Evolutionary conservation across 2,329 filamentous ascomycete genomes (phyloP).

Genomic region (Phoma sp.): DNA sequence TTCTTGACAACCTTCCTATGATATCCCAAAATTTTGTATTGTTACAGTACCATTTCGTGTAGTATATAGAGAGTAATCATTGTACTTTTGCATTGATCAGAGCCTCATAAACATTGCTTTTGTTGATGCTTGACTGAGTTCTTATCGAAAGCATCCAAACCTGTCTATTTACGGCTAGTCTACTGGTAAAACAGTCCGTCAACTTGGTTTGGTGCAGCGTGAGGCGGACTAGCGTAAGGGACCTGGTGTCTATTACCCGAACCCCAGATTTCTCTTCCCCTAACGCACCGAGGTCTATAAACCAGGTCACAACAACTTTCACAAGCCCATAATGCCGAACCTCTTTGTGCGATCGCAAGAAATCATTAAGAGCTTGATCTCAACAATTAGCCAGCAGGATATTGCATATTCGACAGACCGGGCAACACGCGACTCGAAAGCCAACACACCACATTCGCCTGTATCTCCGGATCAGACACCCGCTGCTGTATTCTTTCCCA

Average conservation of each 20-base stretch:
- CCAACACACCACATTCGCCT: constrained; percentile 33
- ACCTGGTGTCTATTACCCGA: background rate
- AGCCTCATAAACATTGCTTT: background rate
- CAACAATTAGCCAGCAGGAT: background rate
- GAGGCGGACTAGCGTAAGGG: too few relatives aligned
- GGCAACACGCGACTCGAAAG: constrained; percentile 19
- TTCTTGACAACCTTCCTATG: constrained; percentile 1
- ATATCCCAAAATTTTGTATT: constrained; percentile 15
- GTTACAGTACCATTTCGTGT: constrained; percentile 8
- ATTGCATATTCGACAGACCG: constrained; percentile 19
- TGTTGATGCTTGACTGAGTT: too few relatives aligned
- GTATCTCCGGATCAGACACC: constrained; percentile 44
- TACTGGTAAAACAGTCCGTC: too few relatives aligned
- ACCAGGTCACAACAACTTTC: background rate
- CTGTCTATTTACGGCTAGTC: too few relatives aligned
- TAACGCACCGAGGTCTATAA: background rate
- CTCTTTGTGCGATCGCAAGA: background rate
- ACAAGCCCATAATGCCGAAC: background rate
- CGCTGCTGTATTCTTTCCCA: constrained; percentile 72
- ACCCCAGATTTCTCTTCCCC: background rate
- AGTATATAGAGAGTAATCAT: constrained; percentile 2
- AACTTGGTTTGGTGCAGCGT: too few relatives aligned
- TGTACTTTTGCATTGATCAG: background rate
- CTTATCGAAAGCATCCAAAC: too few relatives aligned
- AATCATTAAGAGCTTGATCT: background rate